Conservation (phyloP, 1,284 basidiomycete genomes). For the Veloboletus limbatus region DNA sequence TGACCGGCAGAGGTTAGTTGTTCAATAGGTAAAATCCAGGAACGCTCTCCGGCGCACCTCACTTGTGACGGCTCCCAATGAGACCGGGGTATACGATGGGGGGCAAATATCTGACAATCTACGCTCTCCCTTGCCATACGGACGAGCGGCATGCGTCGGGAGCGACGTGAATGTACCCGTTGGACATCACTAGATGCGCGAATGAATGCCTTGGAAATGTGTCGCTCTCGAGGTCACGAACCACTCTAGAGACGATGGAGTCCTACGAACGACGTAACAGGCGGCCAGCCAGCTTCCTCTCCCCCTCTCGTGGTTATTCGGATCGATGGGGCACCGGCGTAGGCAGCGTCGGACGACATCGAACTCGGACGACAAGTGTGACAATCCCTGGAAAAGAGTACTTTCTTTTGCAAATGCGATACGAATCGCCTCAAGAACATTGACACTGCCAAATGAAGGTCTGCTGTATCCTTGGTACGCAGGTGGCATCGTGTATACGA, state of each 20-base stretch:
- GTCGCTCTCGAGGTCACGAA: slow-evolving; percentile 19
- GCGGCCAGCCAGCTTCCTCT: slow-evolving; percentile 3
- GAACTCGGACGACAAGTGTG: slow-evolving; percentile 11
- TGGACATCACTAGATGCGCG: slow-evolving; percentile 44
- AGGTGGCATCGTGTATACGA: slow-evolving; percentile 11
- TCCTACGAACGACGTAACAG: slow-evolving; percentile 31
- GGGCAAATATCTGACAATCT: slow-evolving; percentile 32
- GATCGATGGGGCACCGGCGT: not conserved
- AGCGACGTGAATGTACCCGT: slow-evolving; percentile 34
- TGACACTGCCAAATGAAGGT: slow-evolving; percentile 24
- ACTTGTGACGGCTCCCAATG: slow-evolving; percentile 18
- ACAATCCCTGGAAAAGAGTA: slow-evolving; percentile 5
- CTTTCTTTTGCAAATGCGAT: slow-evolving; percentile 14
- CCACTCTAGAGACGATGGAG: slow-evolving; percentile 26
- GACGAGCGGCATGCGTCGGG: slow-evolving; percentile 39
- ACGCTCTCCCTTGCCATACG: slow-evolving; percentile 9
- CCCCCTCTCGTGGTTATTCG: not conserved
- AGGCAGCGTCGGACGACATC: not conserved
- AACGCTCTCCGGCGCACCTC: not conserved
- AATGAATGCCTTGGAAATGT: slow-evolving; percentile 22
- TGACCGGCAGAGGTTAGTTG: slow-evolving; percentile 12
- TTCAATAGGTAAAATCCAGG: slow-evolving; percentile 17
- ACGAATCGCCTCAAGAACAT: slow-evolving; percentile 20
- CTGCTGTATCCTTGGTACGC: slow-evolving; percentile 7
- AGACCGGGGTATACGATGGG: slow-evolving; percentile 39